Evolutionary conservation across 2,329 filamentous ascomycete genomes (phyloP), one percentile per base, ranked within the genome.

Genomic region (Cordyceps javanica): DNA sequence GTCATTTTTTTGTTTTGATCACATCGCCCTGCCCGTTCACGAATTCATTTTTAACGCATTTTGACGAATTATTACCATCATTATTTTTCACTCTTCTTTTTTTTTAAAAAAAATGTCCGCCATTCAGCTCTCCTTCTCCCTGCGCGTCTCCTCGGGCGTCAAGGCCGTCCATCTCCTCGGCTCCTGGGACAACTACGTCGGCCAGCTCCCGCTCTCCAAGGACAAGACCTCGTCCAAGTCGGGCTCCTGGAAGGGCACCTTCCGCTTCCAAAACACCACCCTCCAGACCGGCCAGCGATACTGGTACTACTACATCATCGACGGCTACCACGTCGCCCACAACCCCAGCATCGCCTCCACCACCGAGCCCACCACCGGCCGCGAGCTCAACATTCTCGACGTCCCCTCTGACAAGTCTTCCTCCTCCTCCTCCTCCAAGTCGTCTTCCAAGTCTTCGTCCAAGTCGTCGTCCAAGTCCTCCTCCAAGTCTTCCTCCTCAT

Each of bases 291-390:
- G 93, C 72, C 86, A 90, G 73, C 88, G 93, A 72, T 97, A 97
- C 86, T 99, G 94, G 94, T 99, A 97, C 87, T 99, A 99, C 86
- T 99, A 97, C 83, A 97, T 97, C 86, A 94, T 97, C 75, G 94
- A 99, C 74, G 94, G 94, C 67, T 97, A 97, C 85, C 92, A 97
- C 75, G 88, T 96, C 73, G 92, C 92, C 61, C 93, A 97, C 82
- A 94, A 97, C 78, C 92, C 93, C 66, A 90, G 89, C 73, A 87
- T 91, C 73, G 81, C 89, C 69, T 93, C 88, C 71, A 95, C 90
- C 70, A 88, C 89, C 65, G 94, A 99, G 82, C 92, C 93, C 72
- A 97, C 92, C 73, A 97, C 94, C 58, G 91, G 92, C 77, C 93
- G 94, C 74, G 91, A 92, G 76, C 83, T 99, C 68, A 99, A 99